Percentiles rank a stretch among this genome's conserved stretches.
Conservation (phyloP, 2,329 filamentous ascomycete species). For the Aspergillus caelatus region DNA sequence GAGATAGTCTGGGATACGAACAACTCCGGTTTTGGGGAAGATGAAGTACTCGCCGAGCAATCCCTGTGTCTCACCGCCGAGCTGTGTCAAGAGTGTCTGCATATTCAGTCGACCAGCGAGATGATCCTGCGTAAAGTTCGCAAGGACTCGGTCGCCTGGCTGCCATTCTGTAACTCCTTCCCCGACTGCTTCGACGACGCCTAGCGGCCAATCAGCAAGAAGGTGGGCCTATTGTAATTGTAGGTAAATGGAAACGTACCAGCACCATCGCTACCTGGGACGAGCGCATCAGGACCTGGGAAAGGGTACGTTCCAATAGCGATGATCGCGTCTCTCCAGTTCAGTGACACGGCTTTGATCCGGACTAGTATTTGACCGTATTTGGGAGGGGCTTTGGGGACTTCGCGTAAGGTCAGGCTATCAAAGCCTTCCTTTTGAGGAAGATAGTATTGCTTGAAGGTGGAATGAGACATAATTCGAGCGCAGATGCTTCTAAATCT, state of each 20-base stretch:
- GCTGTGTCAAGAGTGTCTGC: background rate
- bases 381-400: background rate
- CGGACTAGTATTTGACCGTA: slow-evolving; percentile 7
- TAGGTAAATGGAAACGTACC: background rate
- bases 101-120: slow-evolving; percentile 1
- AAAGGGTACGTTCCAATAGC: slow-evolving; percentile 7
- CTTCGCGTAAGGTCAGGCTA: background rate
- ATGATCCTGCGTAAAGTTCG: slow-evolving; percentile 8
- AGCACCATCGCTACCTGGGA: slow-evolving; percentile 8
- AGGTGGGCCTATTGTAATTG: too few relatives aligned
- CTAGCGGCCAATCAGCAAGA: background rate
- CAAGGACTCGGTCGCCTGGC: slow-evolving; percentile 3
- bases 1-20: slow-evolving; percentile 10
- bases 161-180: slow-evolving; percentile 7
- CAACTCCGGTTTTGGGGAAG: slow-evolving; percentile 7
- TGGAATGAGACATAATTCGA: background rate
- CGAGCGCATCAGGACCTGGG: slow-evolving; percentile 6
- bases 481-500: too few relatives aligned
- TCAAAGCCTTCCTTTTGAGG: slow-evolving; percentile 1
- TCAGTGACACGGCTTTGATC: slow-evolving; percentile 11
- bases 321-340: slow-evolving; percentile 9
- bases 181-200: slow-evolving; percentile 1
- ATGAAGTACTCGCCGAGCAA: slow-evolving; percentile 13
- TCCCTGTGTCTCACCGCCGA: slow-evolving; percentile 9
- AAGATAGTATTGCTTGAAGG: slow-evolving; percentile 8